Conservation (phyloP, 2,329 filamentous ascomycete genomes). For the Orbilia javanica region DNA sequence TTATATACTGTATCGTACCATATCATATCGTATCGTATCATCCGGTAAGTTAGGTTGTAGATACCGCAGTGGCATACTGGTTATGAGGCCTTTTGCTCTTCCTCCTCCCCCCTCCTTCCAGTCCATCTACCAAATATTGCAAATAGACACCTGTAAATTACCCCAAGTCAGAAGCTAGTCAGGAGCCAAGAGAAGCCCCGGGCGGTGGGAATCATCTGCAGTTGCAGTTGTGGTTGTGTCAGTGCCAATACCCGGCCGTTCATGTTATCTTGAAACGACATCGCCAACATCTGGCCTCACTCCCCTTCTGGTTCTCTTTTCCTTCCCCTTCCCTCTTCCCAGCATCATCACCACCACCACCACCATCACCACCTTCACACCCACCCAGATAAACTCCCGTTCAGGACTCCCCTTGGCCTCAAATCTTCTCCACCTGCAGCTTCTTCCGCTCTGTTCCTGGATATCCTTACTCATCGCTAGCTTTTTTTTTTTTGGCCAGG, state of each 20-base stretch:
- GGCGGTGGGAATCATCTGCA: too few species aligned
- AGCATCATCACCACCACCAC: not conserved
- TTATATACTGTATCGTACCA: too few species aligned
- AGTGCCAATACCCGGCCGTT: too few species aligned
- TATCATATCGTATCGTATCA: not conserved
- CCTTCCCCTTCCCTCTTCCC: not conserved
- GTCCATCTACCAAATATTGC: too few species aligned
- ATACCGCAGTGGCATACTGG: too few species aligned
- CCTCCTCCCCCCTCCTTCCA: not conserved
- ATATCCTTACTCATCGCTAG: constrained; percentile 17
- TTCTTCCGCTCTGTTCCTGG: not conserved
- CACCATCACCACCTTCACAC: not conserved
- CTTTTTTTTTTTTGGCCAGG: not conserved
- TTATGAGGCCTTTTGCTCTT: too few species aligned
- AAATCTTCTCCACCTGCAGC: not conserved
- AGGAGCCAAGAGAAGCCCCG: too few species aligned
- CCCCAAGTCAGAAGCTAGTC: not conserved
- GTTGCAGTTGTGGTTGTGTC: not conserved
- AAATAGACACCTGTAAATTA: not conserved
- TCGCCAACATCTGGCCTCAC: constrained; percentile 43
- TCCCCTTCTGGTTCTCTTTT: not conserved
- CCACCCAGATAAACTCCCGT: not conserved
- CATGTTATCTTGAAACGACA: constrained; percentile 34
- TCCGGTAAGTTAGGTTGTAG: too few species aligned
- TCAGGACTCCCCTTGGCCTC: not conserved